These are phyloP conservation scores for Schizosaccharomyces osmophilus DNA, from an alignment of 805 yeast species.

Conservation along the genomic window DNA sequence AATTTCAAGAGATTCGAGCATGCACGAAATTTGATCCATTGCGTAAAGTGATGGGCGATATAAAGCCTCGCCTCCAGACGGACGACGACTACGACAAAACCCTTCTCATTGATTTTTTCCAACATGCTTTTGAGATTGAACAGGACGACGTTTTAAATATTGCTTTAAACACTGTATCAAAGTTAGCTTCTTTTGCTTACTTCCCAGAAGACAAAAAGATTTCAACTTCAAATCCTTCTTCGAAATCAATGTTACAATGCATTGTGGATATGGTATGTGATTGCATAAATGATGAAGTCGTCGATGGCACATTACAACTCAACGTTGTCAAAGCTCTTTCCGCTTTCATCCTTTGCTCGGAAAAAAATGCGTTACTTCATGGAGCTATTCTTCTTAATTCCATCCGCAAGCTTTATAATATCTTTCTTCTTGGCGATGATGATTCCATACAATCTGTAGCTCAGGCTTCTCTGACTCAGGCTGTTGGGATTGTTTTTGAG, in stretches of 20 bases:
- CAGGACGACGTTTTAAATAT: slow-evolving; percentile 31
- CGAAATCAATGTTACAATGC: slow-evolving; percentile 6
- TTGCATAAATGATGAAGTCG: slow-evolving; percentile 76
- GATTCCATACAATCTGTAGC: slow-evolving; percentile 79
- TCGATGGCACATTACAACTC: slow-evolving; percentile 68
- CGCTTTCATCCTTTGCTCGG: slow-evolving; percentile 65
- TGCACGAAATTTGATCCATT: background rate
- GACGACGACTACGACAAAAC: background rate
- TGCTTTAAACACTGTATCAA: slow-evolving; percentile 69
- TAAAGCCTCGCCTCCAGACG: background rate
- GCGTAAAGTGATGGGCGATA: background rate
- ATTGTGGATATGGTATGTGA: slow-evolving; percentile 70
- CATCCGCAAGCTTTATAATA: slow-evolving; percentile 75
- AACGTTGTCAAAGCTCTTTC: slow-evolving; percentile 83
- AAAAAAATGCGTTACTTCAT: slow-evolving; percentile 44
- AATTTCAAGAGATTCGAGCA: background rate
- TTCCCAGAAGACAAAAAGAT: slow-evolving; percentile 10
- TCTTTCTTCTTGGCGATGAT: slow-evolving; percentile 61
- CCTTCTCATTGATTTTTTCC: background rate
- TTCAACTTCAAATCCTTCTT: too few species aligned
- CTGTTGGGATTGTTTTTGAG: slow-evolving; percentile 64
- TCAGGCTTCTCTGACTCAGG: slow-evolving; percentile 82
- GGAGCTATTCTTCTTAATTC: slow-evolving; percentile 76
- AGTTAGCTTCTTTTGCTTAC: slow-evolving; percentile 64
- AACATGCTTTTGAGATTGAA: background rate